Percentiles rank a stretch among this genome's conserved stretches.
These are phyloP conservation scores for Chrysanthemum lavandulifolium DNA, from an alignment of 129 eudicot species.

Conservation along the genomic window DNA sequence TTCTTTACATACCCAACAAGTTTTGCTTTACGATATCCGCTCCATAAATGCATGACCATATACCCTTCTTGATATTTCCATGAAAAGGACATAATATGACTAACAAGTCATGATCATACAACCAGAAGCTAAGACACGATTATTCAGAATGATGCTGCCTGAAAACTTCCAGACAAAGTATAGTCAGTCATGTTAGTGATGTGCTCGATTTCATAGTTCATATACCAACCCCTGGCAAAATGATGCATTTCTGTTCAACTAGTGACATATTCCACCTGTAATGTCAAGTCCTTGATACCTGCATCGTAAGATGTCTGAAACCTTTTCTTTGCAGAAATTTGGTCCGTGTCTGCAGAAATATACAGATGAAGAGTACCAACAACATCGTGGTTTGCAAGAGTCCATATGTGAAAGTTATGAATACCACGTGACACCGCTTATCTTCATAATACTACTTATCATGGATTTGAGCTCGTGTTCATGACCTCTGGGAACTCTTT, in stretches of 20 bases:
- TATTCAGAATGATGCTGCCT: not conserved
- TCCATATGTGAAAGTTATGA: constrained; percentile 87
- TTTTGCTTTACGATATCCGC: constrained; percentile 9
- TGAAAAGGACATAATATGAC: not conserved
- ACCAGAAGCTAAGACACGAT: not conserved
- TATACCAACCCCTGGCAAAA: constrained; percentile 20
- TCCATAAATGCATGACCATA: not conserved
- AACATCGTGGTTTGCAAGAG: constrained; percentile 76
- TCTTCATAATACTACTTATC: constrained; percentile 47
- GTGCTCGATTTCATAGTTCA: constrained; percentile 1
- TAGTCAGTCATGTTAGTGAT: too few species aligned
- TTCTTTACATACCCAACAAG: constrained; percentile 15
- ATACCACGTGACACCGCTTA: constrained; percentile 73
- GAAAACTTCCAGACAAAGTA: constrained; percentile 13
- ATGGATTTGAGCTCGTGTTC: constrained; percentile 72
- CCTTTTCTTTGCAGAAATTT: constrained; percentile 45
- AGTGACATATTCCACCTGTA: constrained; percentile 63
- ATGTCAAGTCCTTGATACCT: constrained; percentile 76
- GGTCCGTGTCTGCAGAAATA: constrained; percentile 60
- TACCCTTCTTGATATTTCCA: not conserved
- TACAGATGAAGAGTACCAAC: constrained; percentile 81
- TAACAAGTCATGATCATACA: constrained; percentile 7
- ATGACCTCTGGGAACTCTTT: constrained; percentile 81
- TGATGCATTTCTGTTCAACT: constrained; percentile 18
- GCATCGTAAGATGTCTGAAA: constrained; percentile 53